Conservation (phyloP, 2,329 filamentous ascomycete species). For the Diplodia scrobiculata region DNA sequence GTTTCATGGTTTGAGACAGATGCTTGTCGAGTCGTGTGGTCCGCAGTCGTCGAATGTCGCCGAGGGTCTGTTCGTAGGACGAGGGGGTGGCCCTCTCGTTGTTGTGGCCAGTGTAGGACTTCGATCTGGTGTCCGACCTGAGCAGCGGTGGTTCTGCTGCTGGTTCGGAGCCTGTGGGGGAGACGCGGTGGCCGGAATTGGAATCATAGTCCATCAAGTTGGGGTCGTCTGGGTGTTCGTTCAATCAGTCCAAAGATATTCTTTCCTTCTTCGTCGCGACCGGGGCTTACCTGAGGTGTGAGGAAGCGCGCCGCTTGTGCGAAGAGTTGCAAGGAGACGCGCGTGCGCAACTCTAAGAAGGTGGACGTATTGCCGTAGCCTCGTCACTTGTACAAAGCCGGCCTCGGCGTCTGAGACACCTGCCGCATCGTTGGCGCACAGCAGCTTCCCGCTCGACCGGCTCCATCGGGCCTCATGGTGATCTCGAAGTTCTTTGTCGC, state of each 20-base stretch:
- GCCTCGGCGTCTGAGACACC: constrained; percentile 59
- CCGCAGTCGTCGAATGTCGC: constrained; percentile 86
- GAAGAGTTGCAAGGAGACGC: constrained; percentile 80
- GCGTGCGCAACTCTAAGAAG: constrained; percentile 88
- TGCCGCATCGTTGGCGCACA: constrained; percentile 69
- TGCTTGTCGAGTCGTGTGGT: constrained; percentile 95
- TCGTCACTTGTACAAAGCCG: constrained; percentile 75
- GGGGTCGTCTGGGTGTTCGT: constrained; percentile 62
- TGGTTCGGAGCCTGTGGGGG: constrained; percentile 48
- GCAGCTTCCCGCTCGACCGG: constrained; percentile 66
- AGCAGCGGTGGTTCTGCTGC: constrained; percentile 56
- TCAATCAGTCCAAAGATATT: constrained; percentile 33
- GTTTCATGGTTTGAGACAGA: constrained; percentile 87
- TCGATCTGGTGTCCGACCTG: constrained; percentile 69
- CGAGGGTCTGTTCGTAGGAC: constrained; percentile 92
- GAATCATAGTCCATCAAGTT: constrained; percentile 68
- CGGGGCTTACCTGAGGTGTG: constrained; percentile 62
- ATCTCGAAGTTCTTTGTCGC: constrained; percentile 70
- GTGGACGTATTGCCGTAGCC: constrained; percentile 93
- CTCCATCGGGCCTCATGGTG: constrained; percentile 72
- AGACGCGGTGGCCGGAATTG: constrained; percentile 62
- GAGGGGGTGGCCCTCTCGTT: constrained; percentile 59
- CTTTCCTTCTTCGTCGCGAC: background rate
- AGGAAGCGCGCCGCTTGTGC: constrained; percentile 78
- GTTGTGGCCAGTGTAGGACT: constrained; percentile 67